A percentile compares a stretch with the other conserved stretches of the same genome.
These are phyloP conservation scores for Blastobotrys petasosporus DNA, from an alignment of 1,139 yeast genomes.

Conservation along the genomic window DNA sequence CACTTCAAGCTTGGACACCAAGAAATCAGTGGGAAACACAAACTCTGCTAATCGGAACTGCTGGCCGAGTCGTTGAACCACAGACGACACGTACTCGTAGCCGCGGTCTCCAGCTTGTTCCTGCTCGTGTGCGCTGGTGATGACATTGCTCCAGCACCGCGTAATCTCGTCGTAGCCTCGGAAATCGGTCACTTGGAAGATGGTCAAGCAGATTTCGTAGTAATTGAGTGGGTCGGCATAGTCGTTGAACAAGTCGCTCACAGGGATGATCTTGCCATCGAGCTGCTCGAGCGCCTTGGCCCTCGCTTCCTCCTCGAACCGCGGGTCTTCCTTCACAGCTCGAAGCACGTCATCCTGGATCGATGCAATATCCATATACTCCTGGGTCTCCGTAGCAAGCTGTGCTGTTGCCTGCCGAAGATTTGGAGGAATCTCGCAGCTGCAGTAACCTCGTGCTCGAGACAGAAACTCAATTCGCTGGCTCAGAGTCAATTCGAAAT, in stretches of 20 bases:
- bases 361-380: slow-evolving; percentile 79
- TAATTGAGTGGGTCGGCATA: slow-evolving; percentile 87
- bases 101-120: slow-evolving; percentile 18
- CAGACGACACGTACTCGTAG: slow-evolving; percentile 34
- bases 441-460: slow-evolving; percentile 89
- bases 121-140: slow-evolving; percentile 23
- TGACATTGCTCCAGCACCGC: slow-evolving; percentile 35
- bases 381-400: slow-evolving; percentile 64
- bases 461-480: slow-evolving; percentile 84
- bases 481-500: slow-evolving; percentile 59
- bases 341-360: slow-evolving; percentile 77
- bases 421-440: slow-evolving; percentile 74
- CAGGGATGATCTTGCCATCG: slow-evolving; percentile 58
- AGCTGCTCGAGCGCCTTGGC: slow-evolving; percentile 48
- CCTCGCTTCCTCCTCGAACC: slow-evolving; percentile 44
- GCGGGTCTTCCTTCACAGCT: slow-evolving; percentile 52
- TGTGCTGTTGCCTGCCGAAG: slow-evolving; percentile 66
- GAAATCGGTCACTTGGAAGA: slow-evolving; percentile 73
- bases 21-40: slow-evolving; percentile 73
- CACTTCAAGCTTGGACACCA: slow-evolving; percentile 50
- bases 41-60: slow-evolving; percentile 53
- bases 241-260: slow-evolving; percentile 76
- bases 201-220: slow-evolving; percentile 69
- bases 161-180: slow-evolving; percentile 36
- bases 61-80: slow-evolving; percentile 45